A percentile compares a stretch with the other conserved stretches of the same genome.
These are phyloP conservation scores for Pseudogymnoascus sp. DNA, from an alignment of 2,329 filamentous ascomycete genomes.

Conservation along the genomic window DNA sequence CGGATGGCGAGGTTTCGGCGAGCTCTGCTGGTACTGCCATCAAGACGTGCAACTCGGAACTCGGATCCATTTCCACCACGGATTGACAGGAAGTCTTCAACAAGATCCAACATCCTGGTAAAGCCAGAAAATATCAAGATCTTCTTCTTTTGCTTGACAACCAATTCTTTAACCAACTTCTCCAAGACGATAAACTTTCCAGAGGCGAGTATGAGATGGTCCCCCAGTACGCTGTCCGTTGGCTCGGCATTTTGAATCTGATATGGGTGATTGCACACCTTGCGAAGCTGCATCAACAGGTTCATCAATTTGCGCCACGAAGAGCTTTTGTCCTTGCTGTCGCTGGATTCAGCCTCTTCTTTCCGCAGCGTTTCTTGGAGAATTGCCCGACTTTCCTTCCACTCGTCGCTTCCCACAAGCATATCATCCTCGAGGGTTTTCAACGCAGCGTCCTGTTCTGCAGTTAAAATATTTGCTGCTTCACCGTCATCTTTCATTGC, in stretches of 20 bases:
- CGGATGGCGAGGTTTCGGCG: slow-evolving; percentile 92
- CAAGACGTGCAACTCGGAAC: slow-evolving; percentile 68
- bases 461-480: slow-evolving; percentile 31
- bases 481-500: slow-evolving; percentile 21
- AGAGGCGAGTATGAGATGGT: slow-evolving; percentile 82
- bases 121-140: slow-evolving; percentile 96
- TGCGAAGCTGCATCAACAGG: slow-evolving; percentile 87
- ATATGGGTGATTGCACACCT: slow-evolving; percentile 86
- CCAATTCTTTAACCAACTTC: slow-evolving; percentile 75
- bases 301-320: slow-evolving; percentile 64
- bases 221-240: slow-evolving; percentile 55
- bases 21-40: slow-evolving; percentile 69
- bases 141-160: slow-evolving; percentile 58
- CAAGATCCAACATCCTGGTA: slow-evolving; percentile 74
- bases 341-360: slow-evolving; percentile 16
- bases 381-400: slow-evolving; percentile 40
- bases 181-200: slow-evolving; percentile 79
- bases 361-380: slow-evolving; percentile 35
- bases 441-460: slow-evolving; percentile 28
- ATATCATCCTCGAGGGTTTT: slow-evolving; percentile 27
- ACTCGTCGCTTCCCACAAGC: slow-evolving; percentile 31
- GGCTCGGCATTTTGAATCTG: slow-evolving; percentile 25
- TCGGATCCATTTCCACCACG: slow-evolving; percentile 51
- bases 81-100: slow-evolving; percentile 73
- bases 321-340: slow-evolving; percentile 21